Evolutionary conservation across 441 rosid genomes (phyloP).

Genomic region (Aleurites moluccanus): DNA sequence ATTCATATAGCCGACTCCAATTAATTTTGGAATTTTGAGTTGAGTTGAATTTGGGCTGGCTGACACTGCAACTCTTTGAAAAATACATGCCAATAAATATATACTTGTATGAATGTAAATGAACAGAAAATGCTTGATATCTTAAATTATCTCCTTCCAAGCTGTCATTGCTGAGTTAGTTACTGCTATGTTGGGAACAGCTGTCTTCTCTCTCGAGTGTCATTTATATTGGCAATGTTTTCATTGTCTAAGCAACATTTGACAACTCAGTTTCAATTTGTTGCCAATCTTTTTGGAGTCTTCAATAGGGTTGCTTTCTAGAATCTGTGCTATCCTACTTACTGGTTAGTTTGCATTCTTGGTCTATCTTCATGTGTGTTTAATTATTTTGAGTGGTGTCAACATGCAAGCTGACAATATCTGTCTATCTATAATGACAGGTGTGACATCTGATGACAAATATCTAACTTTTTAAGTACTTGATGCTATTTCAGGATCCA

Average conservation of each 20-base stretch:
- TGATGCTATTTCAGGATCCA: constrained; percentile 70
- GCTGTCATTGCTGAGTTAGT: background rate
- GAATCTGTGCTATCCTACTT: background rate
- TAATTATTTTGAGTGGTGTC: background rate
- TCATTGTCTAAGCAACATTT: background rate
- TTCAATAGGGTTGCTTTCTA: background rate
- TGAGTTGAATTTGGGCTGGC: no score
- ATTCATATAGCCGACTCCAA: no score
- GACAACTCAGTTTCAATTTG: background rate
- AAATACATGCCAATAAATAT: background rate
- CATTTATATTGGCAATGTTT: background rate
- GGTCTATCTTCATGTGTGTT: no score
- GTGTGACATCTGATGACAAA: constrained; percentile 1
- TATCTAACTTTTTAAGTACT: constrained; percentile 15
- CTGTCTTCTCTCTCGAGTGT: background rate
- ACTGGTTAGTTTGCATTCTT: background rate
- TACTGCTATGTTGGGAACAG: background rate
- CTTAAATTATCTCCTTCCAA: background rate
- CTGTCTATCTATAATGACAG: background rate
- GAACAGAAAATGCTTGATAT: background rate
- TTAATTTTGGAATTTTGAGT: no score
- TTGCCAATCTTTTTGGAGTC: background rate
- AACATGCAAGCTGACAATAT: background rate
- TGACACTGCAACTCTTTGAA: background rate
- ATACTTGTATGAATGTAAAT: background rate